phyloP scores from a whole-genome alignment of 2,329 filamentous ascomycete genomes.

The Verticillium tricorpus region DNA sequence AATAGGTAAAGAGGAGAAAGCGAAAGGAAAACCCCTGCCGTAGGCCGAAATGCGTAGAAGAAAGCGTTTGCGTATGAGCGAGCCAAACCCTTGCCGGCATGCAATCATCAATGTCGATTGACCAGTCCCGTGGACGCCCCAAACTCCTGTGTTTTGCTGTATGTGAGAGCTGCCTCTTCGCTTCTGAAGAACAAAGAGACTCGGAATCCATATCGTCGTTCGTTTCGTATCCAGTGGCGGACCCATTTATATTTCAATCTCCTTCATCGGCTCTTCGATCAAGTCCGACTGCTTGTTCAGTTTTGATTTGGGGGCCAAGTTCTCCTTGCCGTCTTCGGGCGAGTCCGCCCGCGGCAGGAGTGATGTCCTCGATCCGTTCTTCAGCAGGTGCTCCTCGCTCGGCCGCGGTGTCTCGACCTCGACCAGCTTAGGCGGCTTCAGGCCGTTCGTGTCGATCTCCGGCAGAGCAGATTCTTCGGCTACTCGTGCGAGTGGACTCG shows the following conservation, averaged over 20 bases:
- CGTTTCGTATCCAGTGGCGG: conserved; percentile 18
- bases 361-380: conserved; percentile 21
- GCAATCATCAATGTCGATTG: conserved; percentile 1
- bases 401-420: conserved; percentile 51
- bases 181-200: conserved; percentile 10
- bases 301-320: conserved; percentile 24
- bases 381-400: conserved; percentile 36
- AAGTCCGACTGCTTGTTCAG: conserved; percentile 38
- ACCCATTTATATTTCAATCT: conserved; percentile 51
- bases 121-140: conserved; percentile 11
- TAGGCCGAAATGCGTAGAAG: conserved; percentile 11
- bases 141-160: conserved; percentile 15
- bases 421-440: conserved; percentile 46
- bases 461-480: conserved; percentile 58
- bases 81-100: neutral
- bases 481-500: conserved; percentile 69
- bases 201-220: conserved; percentile 17
- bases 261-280: conserved; percentile 52
- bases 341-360: conserved; percentile 27
- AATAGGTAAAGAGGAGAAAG: conserved; percentile 5
- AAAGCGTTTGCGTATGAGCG: neutral
- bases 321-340: conserved; percentile 33
- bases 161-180: conserved; percentile 8
- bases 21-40: conserved; percentile 9
- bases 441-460: conserved; percentile 27